Conservation (phyloP, 225 moss, liverwort and hornwort species). For the Antitrichia curtipendula region DNA sequence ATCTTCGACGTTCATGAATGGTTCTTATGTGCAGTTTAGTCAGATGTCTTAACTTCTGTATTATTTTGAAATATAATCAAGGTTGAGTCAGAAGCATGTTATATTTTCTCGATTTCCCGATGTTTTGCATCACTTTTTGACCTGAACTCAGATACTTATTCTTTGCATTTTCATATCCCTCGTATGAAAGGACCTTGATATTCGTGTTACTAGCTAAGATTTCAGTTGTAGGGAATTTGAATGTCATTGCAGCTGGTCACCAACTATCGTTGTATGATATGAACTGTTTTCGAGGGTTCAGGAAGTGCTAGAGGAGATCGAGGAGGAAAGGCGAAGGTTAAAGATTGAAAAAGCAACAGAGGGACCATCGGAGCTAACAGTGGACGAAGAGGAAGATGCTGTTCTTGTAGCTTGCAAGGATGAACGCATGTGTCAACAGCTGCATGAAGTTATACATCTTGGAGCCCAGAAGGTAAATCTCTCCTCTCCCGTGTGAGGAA, state of each 20-base stretch:
- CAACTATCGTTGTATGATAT: not conserved
- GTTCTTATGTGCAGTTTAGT: not conserved
- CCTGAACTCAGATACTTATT: not conserved
- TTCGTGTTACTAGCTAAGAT: not conserved
- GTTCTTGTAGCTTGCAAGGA: constrained; percentile 91
- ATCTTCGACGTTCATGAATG: not conserved
- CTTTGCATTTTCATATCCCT: not conserved
- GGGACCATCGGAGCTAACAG: constrained; percentile 35
- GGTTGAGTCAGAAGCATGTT: not conserved
- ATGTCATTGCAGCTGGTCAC: not conserved
- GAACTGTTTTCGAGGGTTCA: constrained; percentile 14
- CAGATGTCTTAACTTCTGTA: not conserved
- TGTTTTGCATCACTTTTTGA: not conserved
- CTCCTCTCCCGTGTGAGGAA: not conserved
- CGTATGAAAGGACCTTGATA: not conserved
- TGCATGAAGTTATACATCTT: constrained; percentile 64
- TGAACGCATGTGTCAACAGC: constrained; percentile 91
- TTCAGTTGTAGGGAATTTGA: not conserved
- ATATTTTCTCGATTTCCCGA: not conserved
- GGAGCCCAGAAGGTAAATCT: constrained; percentile 64
- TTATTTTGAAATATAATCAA: not conserved
- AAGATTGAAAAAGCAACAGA: constrained; percentile 11
- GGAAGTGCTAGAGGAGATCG: constrained; percentile 96
- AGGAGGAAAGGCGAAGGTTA: constrained; percentile 44
- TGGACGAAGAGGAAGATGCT: constrained; percentile 54